A percentile compares a stretch with the other conserved stretches of the same genome.
Evolutionary conservation across 2,329 filamentous ascomycete genomes (phyloP).

Genomic region (Aspergillus sp.): DNA sequence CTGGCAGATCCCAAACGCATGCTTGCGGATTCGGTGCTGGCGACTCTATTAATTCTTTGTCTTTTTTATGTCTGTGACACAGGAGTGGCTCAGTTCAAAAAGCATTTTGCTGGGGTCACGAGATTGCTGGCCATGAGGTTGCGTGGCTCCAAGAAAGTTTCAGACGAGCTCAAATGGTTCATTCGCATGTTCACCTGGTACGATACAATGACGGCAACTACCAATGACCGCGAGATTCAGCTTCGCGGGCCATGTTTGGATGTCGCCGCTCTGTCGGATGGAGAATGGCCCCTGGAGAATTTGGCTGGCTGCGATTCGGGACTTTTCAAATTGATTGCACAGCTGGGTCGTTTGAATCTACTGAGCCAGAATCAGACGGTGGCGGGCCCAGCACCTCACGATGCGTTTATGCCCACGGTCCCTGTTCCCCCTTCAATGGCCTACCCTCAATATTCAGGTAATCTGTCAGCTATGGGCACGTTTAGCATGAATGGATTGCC

Average conservation of each 20-base stretch:
- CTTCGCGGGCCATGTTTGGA: slow-evolving; percentile 61
- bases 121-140: slow-evolving; percentile 78
- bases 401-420: slow-evolving; percentile 16
- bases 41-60: slow-evolving; percentile 80
- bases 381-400: slow-evolving; percentile 18
- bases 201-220: slow-evolving; percentile 84
- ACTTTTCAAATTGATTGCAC: slow-evolving; percentile 80
- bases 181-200: slow-evolving; percentile 92
- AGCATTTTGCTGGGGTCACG: slow-evolving; percentile 87
- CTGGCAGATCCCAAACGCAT: slow-evolving; percentile 71
- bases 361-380: slow-evolving; percentile 63
- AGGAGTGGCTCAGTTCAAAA: slow-evolving; percentile 87
- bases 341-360: slow-evolving; percentile 78
- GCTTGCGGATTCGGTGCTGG: slow-evolving; percentile 79
- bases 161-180: slow-evolving; percentile 73
- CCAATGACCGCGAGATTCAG: slow-evolving; percentile 87
- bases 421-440: slow-evolving; percentile 30
- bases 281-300: slow-evolving; percentile 75
- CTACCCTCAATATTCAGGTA: slow-evolving; percentile 19
- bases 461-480: slow-evolving; percentile 26
- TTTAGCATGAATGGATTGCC: slow-evolving; percentile 33
- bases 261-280: slow-evolving; percentile 58
- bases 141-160: slow-evolving; percentile 54
- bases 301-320: slow-evolving; percentile 81
- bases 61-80: slow-evolving; percentile 93